Conservation (phyloP, 345 rosid genomes). For the Cardamine chenopodiifolia region DNA sequence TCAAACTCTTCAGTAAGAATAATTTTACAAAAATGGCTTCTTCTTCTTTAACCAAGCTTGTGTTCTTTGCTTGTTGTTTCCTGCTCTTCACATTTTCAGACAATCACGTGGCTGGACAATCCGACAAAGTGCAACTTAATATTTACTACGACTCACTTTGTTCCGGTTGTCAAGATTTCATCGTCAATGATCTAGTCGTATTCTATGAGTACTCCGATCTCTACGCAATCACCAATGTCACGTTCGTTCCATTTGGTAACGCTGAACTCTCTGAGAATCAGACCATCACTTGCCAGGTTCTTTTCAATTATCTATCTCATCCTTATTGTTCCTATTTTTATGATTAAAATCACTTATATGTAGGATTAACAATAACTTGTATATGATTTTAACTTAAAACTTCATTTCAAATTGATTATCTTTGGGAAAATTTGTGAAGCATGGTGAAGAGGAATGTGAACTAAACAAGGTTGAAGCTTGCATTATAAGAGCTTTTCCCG, state of each 20-base stretch:
- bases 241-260: slow-evolving; percentile 56
- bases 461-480: slow-evolving; percentile 68
- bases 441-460: slow-evolving; percentile 67
- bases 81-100: slow-evolving; percentile 1
- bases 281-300: slow-evolving; percentile 51
- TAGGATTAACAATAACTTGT: not conserved
- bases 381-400: not conserved
- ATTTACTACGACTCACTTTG: slow-evolving; percentile 54
- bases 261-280: slow-evolving; percentile 27
- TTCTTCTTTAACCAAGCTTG: slow-evolving; percentile 6
- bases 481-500: slow-evolving; percentile 51
- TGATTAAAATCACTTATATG: not conserved
- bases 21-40: slow-evolving; percentile 10
- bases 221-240: slow-evolving; percentile 43
- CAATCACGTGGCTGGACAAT: not conserved
- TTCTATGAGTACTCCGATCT: slow-evolving; percentile 37
- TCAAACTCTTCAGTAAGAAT: not conserved
- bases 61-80: not conserved
- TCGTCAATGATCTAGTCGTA: slow-evolving; percentile 36
- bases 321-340: not conserved
- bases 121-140: slow-evolving; percentile 27
- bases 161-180: slow-evolving; percentile 48
- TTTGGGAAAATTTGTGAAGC: slow-evolving; percentile 45
- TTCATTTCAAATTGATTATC: not conserved
- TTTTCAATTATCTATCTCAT: not conserved